A percentile compares a stretch with the other conserved stretches of the same genome.
These are phyloP conservation scores for Discostella pseudostelligera DNA, from an alignment of 108 stramenopile genomes.

Conservation along the genomic window DNA sequence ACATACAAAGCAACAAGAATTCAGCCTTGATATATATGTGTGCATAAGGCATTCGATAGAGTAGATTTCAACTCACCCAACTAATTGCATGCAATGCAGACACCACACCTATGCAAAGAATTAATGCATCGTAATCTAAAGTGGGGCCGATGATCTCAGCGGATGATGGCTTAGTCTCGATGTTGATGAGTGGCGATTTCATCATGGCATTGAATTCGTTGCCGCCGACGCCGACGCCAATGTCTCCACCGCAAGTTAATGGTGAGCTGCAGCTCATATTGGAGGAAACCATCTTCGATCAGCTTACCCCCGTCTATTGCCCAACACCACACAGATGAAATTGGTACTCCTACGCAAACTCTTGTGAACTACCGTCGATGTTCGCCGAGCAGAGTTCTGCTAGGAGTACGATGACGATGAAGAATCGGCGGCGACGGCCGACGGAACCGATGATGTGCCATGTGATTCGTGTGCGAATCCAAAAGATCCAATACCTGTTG, in stretches of 20 bases:
- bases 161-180: neutral
- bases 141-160: neutral
- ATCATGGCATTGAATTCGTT: neutral
- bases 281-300: slow-evolving; percentile 5
- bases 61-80: slow-evolving; percentile 1
- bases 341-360: neutral
- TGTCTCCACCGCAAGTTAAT: neutral
- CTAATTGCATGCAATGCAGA: neutral
- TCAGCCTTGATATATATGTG: no score
- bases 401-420: no score
- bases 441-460: no score
- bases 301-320: neutral
- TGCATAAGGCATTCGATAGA: no score
- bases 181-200: neutral
- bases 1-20: no score
- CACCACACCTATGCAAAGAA: neutral
- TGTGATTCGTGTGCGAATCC: no score
- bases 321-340: no score
- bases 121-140: neutral
- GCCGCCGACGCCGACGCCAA: neutral
- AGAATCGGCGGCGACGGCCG: no score
- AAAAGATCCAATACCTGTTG: no score
- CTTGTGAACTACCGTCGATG: no score
- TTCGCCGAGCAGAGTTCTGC: no score
- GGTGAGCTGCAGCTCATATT: neutral